Conservation (phyloP, 139 green algal genomes). For the Picochlorum sp. region DNA sequence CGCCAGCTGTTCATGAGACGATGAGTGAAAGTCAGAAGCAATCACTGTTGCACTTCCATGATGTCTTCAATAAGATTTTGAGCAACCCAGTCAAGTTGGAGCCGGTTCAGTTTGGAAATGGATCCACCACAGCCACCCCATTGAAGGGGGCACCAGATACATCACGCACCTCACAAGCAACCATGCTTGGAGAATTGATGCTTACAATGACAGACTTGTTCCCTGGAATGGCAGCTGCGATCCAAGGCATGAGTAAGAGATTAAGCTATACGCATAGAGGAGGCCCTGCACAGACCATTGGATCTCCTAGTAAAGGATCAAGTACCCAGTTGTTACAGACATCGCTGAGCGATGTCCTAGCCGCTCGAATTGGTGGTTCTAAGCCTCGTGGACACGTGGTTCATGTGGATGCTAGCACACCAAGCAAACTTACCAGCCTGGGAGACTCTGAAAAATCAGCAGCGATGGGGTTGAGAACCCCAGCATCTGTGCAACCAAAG, state of each 20-base stretch:
- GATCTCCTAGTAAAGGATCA: too few relatives aligned
- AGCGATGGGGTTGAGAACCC: constrained; percentile 12
- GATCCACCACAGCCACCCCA: too few relatives aligned
- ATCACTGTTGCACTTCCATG: constrained; percentile 27
- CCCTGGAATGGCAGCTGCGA: constrained; percentile 22
- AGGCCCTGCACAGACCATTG: too few relatives aligned
- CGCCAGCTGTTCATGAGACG: neutral
- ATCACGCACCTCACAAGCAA: neutral
- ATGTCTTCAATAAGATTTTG: constrained; percentile 14
- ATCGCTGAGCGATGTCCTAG: constrained; percentile 22
- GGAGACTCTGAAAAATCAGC: neutral
- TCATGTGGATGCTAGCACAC: constrained; percentile 7
- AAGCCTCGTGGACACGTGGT: neutral
- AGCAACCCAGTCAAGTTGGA: too few relatives aligned
- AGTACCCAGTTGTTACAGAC: neutral
- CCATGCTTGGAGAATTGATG: constrained; percentile 25
- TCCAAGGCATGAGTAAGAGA: constrained; percentile 11
- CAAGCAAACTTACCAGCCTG: constrained; percentile 7
- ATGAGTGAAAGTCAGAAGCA: constrained; percentile 18
- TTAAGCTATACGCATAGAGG: neutral
- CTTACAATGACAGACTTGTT: constrained; percentile 21
- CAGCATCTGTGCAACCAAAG: constrained; percentile 7
- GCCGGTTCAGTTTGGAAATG: too few relatives aligned
- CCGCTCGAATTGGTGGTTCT: constrained; percentile 15
- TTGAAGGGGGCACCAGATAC: too few relatives aligned